These are phyloP conservation scores for Gossypium schwendimanii DNA, from an alignment of 441 rosid species.

Conservation along the genomic window DNA sequence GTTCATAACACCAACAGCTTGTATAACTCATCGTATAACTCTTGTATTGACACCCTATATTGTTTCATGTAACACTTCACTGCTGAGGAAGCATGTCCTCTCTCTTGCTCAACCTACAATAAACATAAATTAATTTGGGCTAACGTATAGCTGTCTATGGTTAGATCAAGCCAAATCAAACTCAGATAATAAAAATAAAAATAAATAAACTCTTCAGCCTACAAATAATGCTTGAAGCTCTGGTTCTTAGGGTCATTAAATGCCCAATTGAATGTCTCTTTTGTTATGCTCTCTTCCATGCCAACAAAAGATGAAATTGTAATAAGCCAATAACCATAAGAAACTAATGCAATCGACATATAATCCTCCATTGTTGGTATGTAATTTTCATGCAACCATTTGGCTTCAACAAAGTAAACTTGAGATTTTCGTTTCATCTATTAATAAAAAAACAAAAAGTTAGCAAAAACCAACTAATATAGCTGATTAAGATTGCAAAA, in stretches of 20 bases:
- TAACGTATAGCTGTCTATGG: too few species aligned
- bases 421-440: constrained; percentile 11
- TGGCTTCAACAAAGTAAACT: constrained; percentile 14
- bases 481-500: background rate
- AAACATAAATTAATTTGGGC: too few species aligned
- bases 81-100: too few species aligned
- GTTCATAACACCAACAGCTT: too few species aligned
- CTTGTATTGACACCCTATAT: background rate
- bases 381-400: constrained; percentile 14
- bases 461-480: background rate
- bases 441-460: too few species aligned
- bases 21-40: background rate
- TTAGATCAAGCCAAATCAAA: background rate
- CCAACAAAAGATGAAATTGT: constrained; percentile 20
- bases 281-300: constrained; percentile 7
- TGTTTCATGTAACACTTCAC: background rate
- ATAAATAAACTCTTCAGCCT: too few species aligned
- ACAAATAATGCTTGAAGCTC: too few species aligned
- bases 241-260: background rate
- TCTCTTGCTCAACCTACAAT: too few species aligned
- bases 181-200: too few species aligned
- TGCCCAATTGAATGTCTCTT: too few species aligned
- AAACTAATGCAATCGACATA: background rate
- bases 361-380: constrained; percentile 22
- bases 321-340: background rate